Evolutionary conservation across 805 yeast genomes (phyloP).

Genomic region (Saccharomyces paradoxus): DNA sequence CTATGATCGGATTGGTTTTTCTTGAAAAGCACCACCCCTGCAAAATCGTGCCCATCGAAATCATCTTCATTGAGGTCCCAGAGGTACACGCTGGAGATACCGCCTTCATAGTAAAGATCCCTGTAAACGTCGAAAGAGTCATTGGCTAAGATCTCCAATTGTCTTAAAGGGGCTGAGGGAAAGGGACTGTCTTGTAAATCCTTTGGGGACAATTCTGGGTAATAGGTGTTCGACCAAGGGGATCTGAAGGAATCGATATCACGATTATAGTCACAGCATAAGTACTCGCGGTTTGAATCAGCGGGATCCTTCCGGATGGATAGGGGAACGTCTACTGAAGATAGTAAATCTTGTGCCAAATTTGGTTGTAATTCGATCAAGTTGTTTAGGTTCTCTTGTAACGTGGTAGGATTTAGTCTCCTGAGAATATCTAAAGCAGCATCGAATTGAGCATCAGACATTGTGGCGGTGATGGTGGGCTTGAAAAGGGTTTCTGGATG

Average conservation of each 20-base stretch:
- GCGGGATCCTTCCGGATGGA: constrained; percentile 26
- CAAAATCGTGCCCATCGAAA: constrained; percentile 44
- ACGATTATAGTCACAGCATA: constrained; percentile 89
- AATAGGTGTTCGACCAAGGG: constrained; percentile 78
- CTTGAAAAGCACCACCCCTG: constrained; percentile 84
- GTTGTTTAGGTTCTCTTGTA: constrained; percentile 39
- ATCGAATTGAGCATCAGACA: constrained; percentile 37
- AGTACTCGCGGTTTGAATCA: constrained; percentile 46
- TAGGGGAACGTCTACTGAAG: constrained; percentile 84
- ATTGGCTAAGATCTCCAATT: constrained; percentile 73
- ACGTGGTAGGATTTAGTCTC: constrained; percentile 61
- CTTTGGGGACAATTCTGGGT: constrained; percentile 32
- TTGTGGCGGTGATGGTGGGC: background rate
- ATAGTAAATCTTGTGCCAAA: constrained; percentile 76
- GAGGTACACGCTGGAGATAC: constrained; percentile 76
- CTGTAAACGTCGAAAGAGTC: constrained; percentile 88
- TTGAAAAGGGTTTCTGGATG: background rate
- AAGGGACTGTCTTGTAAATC: constrained; percentile 63
- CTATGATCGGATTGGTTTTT: constrained; percentile 43
- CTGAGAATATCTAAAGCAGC: constrained; percentile 73
- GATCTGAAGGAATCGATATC: constrained; percentile 90
- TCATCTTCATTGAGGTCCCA: constrained; percentile 74
- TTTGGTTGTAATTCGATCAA: constrained; percentile 46
- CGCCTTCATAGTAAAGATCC: constrained; percentile 93
- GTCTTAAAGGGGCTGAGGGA: constrained; percentile 60